phyloP scores from a whole-genome alignment of 768 basidiomycete species.

The Trametes meyenii region DNA sequence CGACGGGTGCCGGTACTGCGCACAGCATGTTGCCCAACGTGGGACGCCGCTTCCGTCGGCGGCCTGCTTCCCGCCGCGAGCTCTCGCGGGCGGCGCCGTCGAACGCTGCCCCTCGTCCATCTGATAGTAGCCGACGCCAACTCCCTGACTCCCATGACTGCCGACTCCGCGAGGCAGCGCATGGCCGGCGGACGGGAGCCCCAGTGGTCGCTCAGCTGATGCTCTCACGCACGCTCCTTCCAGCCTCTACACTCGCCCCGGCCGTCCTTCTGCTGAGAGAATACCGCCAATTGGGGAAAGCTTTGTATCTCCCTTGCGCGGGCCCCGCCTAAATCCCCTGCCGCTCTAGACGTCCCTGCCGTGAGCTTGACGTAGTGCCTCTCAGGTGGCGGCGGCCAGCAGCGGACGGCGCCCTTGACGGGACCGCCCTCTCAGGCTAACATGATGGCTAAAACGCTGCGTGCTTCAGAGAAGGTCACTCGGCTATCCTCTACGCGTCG shows the following conservation, averaged over 20 bases:
- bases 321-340: background rate
- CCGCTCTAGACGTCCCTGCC: background rate
- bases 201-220: background rate
- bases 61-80: background rate
- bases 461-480: background rate
- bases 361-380: background rate
- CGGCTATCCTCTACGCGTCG: background rate
- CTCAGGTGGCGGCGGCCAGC: slow-evolving; percentile 1
- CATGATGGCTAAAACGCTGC: too few relatives aligned
- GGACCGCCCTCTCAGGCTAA: background rate
- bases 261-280: background rate
- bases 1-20: background rate
- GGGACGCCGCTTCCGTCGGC: background rate
- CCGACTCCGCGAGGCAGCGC: background rate
- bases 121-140: background rate
- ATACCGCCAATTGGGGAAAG: background rate
- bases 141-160: background rate
- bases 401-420: background rate
- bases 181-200: background rate
- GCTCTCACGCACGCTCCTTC: background rate
- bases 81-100: background rate
- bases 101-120: background rate
- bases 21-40: slow-evolving; percentile 3
- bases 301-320: background rate
- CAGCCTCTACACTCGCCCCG: background rate